These are phyloP conservation scores for Ganoderma multipileum DNA, from an alignment of 1,284 basidiomycete genomes.

Conservation along the genomic window DNA sequence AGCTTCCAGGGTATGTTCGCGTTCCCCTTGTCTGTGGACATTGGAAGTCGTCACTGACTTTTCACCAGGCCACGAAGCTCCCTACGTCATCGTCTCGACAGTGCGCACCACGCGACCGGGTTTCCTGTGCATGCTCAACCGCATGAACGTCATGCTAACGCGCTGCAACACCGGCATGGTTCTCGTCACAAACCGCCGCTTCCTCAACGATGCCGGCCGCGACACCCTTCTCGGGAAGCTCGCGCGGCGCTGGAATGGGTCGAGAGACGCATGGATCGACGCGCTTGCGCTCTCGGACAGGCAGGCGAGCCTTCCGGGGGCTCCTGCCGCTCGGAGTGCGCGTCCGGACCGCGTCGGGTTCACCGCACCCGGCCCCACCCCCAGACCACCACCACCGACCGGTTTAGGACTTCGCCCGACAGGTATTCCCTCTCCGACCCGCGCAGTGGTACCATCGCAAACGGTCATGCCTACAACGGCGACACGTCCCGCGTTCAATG, in stretches of 20 bases:
- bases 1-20: slow-evolving; percentile 64
- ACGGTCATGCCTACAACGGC: not conserved
- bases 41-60: slow-evolving; percentile 8
- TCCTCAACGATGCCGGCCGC: slow-evolving; percentile 24
- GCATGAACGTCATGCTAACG: slow-evolving; percentile 71
- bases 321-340: not conserved
- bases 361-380: not conserved
- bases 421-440: not conserved
- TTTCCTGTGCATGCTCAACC: slow-evolving; percentile 60
- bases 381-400: not conserved
- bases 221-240: slow-evolving; percentile 26
- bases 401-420: no score
- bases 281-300: slow-evolving; percentile 2
- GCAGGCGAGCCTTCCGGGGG: slow-evolving; percentile 5
- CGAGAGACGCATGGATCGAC: slow-evolving; percentile 9
- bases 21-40: not conserved
- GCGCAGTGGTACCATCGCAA: not conserved
- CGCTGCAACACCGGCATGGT: slow-evolving; percentile 33
- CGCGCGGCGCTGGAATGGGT: slow-evolving; percentile 22
- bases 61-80: slow-evolving; percentile 42
- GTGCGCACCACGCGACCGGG: slow-evolving; percentile 66
- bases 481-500: not conserved
- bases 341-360: not conserved
- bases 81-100: slow-evolving; percentile 66
- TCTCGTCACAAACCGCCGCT: slow-evolving; percentile 33